Conservation (phyloP, 1,139 yeast genomes). For the Taphrina wiesneri region DNA sequence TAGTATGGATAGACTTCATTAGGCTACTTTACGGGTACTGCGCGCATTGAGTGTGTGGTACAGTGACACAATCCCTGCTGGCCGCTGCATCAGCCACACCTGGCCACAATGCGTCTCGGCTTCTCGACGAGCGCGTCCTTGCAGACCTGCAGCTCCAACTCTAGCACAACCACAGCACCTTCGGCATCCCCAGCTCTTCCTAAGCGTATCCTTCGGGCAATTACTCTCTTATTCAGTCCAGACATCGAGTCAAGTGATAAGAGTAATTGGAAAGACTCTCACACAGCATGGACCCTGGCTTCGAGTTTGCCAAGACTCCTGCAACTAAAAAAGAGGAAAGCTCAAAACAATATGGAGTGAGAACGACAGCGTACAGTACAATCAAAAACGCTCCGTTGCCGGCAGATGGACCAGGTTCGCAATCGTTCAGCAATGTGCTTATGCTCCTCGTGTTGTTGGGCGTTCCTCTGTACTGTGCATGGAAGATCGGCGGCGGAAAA, state of each 20-base stretch:
- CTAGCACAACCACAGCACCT: not conserved
- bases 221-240: not conserved
- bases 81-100: constrained; percentile 1
- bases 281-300: constrained; percentile 27
- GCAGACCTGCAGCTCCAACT: not conserved
- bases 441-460: constrained; percentile 56
- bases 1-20: not conserved
- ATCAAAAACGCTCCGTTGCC: constrained; percentile 85
- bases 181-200: too few species aligned
- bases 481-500: constrained; percentile 72
- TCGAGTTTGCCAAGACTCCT: constrained; percentile 31
- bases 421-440: constrained; percentile 67
- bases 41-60: not conserved
- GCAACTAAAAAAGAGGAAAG: constrained; percentile 9
- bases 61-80: not conserved
- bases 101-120: not conserved
- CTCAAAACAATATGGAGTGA: constrained; percentile 53
- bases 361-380: constrained; percentile 65
- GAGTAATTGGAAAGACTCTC: not conserved
- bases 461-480: constrained; percentile 64
- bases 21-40: too few species aligned
- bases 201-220: not conserved
- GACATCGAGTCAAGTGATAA: not conserved
- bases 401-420: constrained; percentile 89
- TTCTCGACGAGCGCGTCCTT: not conserved